Evolutionary conservation across 2,329 filamentous ascomycete species (phyloP), one percentile per base, ranked within the genome.

Genomic region (Aureobasidium sp.): DNA sequence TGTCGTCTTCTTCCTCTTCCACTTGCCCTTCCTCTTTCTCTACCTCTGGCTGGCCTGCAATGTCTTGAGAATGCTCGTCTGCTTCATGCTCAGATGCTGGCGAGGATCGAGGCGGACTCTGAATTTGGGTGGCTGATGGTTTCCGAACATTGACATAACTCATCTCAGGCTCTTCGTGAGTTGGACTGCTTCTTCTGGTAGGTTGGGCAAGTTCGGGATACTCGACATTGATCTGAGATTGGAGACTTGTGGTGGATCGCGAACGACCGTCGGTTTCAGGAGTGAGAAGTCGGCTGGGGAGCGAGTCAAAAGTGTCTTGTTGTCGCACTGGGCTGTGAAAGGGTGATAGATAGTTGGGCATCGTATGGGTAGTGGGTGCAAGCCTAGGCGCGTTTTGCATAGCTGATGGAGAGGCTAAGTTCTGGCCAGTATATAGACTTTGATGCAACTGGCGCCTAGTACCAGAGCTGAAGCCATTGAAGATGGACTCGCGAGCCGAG

Each of bases 391-490:
- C 64, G 41, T 27, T 57, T n/a, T 44, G 62, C 37, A 48, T 22
- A 34, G 27, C 47, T 56, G 61, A 41, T 39, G 55, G 31, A 22
- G 52, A 44, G 25, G 73, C 73, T 52, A 77, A 67, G 51, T 73
- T 72, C 61, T 76, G 71, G 29, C 75, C 75, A 36, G 75, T 69
- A 41, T 72, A 70, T 36, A 76, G 67, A 36, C 73, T 72, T 55
- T 73, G 71, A 45, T 72, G 74, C 14, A 76, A 65, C 47, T 76
- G 72, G 62, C 69, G 70, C 61, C 72, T 70, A 8, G 74, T 74
- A 5, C 72, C 71, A 56, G 74, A 70, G 58, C 74, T 73, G 64
- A 76, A 77, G 2, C 73, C 73, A 36, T 70, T 69, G 65, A 76
- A 76, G 36, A 66, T 63, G 25, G 57, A 61, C 27, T 62, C 47